A percentile compares a stretch with the other conserved stretches of the same genome.
Evolutionary conservation across 2,329 filamentous ascomycete genomes (phyloP).

Genomic region (Claviceps sp.): DNA sequence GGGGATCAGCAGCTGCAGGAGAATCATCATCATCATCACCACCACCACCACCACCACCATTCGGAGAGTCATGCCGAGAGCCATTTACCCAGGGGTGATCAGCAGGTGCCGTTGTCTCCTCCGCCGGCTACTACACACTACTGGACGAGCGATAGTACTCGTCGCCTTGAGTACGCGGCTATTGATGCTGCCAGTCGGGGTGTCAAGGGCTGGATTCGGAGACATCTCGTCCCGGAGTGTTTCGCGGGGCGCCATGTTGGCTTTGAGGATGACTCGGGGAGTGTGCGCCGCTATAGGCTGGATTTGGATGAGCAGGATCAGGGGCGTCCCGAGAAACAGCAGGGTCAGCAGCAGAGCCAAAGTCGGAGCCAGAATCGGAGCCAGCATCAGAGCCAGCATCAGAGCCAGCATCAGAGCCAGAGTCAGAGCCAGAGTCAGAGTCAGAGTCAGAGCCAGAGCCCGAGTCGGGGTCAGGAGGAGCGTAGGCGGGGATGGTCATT

Average conservation of each 20-base stretch:
- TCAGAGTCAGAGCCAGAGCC: background rate
- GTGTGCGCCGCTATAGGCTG: conserved; percentile 48
- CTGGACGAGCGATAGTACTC: conserved; percentile 51
- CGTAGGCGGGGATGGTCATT: conserved; percentile 13
- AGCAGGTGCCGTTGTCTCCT: conserved; percentile 14
- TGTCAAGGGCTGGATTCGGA: conserved; percentile 45
- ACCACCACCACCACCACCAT: background rate
- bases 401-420: too few relatives aligned
- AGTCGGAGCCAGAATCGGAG: too few relatives aligned
- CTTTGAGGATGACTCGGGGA: conserved; percentile 50
- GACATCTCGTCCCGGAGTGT: conserved; percentile 46
- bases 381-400: too few relatives aligned
- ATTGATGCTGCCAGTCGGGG: conserved; percentile 50
- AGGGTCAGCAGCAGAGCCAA: too few relatives aligned
- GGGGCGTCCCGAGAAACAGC: conserved; percentile 11
- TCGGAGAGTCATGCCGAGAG: too few relatives aligned
- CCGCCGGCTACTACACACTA: conserved; percentile 49
- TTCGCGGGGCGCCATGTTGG: conserved; percentile 40
- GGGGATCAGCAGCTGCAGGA: too few relatives aligned
- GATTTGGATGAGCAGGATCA: conserved; percentile 39
- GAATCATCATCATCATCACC: conserved; percentile 1
- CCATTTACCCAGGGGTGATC: background rate
- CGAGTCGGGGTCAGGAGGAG: background rate
- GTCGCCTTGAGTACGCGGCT: conserved; percentile 50
- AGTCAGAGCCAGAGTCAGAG: too few relatives aligned